Evolutionary conservation across 192 early-diverging fungal species (phyloP).

Genomic region (Phycomyces blakesleeanus): DNA sequence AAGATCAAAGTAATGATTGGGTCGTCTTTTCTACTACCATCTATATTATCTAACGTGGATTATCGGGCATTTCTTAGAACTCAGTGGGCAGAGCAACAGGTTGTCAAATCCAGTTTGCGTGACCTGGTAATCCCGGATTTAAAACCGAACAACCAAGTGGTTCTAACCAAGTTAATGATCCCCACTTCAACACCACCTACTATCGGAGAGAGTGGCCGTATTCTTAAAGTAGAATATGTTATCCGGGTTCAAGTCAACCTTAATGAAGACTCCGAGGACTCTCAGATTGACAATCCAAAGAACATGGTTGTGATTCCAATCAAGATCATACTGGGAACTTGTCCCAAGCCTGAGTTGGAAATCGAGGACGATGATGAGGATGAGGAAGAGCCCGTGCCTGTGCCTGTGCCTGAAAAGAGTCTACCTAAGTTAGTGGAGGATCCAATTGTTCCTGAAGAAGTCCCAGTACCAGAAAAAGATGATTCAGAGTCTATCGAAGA

Average conservation of each 20-base stretch:
- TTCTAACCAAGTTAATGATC: constrained; percentile 3
- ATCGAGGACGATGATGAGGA: constrained; percentile 18
- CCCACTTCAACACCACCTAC: constrained; percentile 12
- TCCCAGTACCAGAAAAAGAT: too few species aligned
- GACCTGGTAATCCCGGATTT: not conserved
- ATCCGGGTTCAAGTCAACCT: constrained; percentile 7
- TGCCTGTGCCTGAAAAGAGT: not conserved
- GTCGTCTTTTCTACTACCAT: not conserved
- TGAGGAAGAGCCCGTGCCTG: not conserved
- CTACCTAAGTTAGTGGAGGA: not conserved
- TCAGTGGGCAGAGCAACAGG: not conserved
- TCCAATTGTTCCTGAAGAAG: too few species aligned
- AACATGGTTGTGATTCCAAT: not conserved
- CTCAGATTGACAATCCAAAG: not conserved
- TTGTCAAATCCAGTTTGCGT: not conserved
- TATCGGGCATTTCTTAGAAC: constrained; percentile 1
- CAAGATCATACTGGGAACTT: constrained; percentile 12
- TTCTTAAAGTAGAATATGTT: constrained; percentile 6
- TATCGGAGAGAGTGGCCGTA: constrained; percentile 7
- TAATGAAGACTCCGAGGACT: not conserved
- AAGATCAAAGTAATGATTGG: constrained; percentile 1
- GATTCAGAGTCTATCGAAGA: too few species aligned
- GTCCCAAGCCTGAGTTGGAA: constrained; percentile 2
- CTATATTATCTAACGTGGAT: not conserved
- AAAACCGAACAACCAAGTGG: not conserved